Evolutionary conservation across 129 eudicot species (phyloP).

Genomic region (carrot (Daucus carota)): DNA sequence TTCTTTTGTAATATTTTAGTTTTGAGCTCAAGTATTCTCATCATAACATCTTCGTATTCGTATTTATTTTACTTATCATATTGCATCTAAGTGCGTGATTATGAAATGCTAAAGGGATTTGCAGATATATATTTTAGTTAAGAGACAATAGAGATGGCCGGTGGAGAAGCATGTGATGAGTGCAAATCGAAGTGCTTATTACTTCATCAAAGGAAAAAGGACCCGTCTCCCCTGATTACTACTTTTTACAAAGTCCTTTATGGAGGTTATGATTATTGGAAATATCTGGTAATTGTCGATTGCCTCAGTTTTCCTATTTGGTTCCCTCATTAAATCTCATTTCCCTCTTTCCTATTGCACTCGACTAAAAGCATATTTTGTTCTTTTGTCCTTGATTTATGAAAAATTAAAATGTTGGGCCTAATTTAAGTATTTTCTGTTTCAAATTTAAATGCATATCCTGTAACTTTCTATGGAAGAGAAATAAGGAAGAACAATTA

Average conservation of each 20-base stretch:
- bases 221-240: background rate
- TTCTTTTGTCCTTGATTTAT: background rate
- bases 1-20: too few relatives aligned
- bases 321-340: too few relatives aligned
- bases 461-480: too few relatives aligned
- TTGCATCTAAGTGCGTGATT: background rate
- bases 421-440: background rate
- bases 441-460: background rate
- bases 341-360: background rate
- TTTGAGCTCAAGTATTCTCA: too few relatives aligned
- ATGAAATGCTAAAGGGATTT: background rate
- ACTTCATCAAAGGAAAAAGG: background rate
- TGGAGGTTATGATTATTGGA: background rate
- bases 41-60: too few relatives aligned
- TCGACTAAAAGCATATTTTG: background rate
- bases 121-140: background rate
- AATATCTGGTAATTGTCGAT: slow-evolving; percentile 8
- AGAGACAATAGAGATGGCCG: background rate
- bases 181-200: background rate
- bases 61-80: background rate
- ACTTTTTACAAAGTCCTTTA: background rate
- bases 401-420: background rate
- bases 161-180: background rate
- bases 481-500: background rate
- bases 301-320: too few relatives aligned